phyloP scores from a whole-genome alignment of 305 asterid species.

The Fraxinus floribunda region DNA sequence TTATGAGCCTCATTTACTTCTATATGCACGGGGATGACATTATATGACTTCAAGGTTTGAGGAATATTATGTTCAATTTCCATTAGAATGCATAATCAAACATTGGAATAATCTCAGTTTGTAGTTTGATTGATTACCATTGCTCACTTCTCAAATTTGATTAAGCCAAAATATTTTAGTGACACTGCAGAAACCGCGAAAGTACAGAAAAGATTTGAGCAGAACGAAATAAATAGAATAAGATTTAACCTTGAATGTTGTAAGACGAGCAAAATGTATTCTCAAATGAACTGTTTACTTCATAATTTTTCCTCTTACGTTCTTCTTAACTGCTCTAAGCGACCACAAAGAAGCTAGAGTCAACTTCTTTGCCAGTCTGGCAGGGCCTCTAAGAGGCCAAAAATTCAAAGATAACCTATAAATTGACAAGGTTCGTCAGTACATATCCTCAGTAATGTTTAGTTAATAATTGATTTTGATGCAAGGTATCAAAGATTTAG shows the following conservation, averaged over 20 bases:
- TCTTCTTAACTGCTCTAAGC: neutral
- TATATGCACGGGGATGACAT: conserved; percentile 8
- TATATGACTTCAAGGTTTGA: neutral
- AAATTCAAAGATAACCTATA: neutral
- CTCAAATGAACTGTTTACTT: neutral
- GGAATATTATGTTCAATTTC: neutral
- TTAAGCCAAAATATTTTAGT: neutral
- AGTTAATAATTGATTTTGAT: neutral
- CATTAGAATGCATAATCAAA: neutral
- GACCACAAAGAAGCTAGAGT: neutral
- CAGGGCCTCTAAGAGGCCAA: neutral
- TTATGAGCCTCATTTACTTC: neutral
- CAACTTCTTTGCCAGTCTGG: neutral
- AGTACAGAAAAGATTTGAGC: neutral
- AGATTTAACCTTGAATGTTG: neutral
- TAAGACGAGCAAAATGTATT: neutral
- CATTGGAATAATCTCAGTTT: neutral
- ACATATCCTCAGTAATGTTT: neutral
- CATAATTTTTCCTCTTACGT: neutral
- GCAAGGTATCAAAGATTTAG: neutral
- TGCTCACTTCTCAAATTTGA: neutral
- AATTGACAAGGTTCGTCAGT: neutral
- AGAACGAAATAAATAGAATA: neutral
- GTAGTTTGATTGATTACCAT: neutral
- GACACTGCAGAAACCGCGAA: neutral